phyloP scores from a whole-genome alignment of 768 basidiomycete genomes.

The Coprinopsis marcescibilis region DNA sequence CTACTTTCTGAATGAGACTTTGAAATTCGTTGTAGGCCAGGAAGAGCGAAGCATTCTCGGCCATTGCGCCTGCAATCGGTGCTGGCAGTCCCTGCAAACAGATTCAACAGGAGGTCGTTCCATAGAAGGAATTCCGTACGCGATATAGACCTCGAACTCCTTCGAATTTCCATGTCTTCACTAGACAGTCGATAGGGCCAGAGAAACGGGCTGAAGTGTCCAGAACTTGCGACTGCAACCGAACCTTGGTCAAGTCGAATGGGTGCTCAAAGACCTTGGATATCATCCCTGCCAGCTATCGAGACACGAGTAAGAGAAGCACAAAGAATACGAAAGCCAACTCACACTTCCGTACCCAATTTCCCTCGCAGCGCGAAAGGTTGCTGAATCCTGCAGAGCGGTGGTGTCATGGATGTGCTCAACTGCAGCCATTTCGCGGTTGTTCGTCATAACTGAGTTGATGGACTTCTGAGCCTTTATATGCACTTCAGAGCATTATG shows the following conservation, averaged over 20 bases:
- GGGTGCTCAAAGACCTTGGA: constrained; percentile 90
- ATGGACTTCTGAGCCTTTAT: too few relatives aligned
- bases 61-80: constrained; percentile 89
- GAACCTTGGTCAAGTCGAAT: constrained; percentile 89
- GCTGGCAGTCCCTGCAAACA: constrained; percentile 81
- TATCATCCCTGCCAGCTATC: constrained; percentile 74
- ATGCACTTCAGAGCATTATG: too few relatives aligned
- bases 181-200: constrained; percentile 85
- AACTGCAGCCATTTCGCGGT: neutral
- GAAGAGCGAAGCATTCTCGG: constrained; percentile 89
- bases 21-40: constrained; percentile 81
- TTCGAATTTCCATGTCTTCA: constrained; percentile 74
- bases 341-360: constrained; percentile 14
- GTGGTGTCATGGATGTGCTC: neutral
- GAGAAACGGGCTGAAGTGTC: constrained; percentile 54
- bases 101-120: neutral
- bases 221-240: constrained; percentile 83
- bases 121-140: constrained; percentile 38
- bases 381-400: constrained; percentile 3
- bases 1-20: constrained; percentile 43
- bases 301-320: neutral
- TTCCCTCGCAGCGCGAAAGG: constrained; percentile 13
- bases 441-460: neutral
- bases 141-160: constrained; percentile 83
- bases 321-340: neutral